Evolutionary conservation across 1,139 yeast genomes (phyloP).

Genomic region (Lodderomyces elongisporus): DNA sequence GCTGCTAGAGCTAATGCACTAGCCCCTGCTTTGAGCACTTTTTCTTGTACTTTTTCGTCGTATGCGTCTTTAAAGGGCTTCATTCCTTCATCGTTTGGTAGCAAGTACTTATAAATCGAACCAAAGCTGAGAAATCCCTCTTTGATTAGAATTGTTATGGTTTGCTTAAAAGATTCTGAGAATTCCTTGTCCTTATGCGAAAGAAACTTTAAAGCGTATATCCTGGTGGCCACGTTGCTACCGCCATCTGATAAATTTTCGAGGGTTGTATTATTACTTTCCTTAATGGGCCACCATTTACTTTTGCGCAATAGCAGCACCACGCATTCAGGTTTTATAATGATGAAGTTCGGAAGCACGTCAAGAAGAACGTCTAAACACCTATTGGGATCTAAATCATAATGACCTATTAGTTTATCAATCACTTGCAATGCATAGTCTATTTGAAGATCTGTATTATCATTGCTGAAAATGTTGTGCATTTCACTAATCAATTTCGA

Average conservation of each 20-base stretch:
- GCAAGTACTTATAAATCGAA: conserved; percentile 52
- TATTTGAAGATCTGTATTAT: conserved; percentile 39
- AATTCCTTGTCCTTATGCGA: conserved; percentile 27
- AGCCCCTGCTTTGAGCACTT: conserved; percentile 60
- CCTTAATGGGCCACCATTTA: conserved; percentile 60
- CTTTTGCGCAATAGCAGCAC: conserved; percentile 47
- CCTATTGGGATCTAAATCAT: conserved; percentile 69
- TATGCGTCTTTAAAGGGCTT: conserved; percentile 39
- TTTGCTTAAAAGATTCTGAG: conserved; percentile 44
- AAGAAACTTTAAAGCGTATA: conserved; percentile 54
- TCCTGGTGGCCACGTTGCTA: conserved; percentile 51
- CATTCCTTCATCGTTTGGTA: conserved; percentile 43
- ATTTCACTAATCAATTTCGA: conserved; percentile 58
- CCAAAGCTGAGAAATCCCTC: conserved; percentile 66
- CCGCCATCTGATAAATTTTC: conserved; percentile 57
- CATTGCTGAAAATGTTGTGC: conserved; percentile 36
- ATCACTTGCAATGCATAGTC: conserved; percentile 47
- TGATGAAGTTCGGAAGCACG: conserved; percentile 41
- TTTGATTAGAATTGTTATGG: conserved; percentile 55
- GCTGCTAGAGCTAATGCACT: conserved; percentile 87
- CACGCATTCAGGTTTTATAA: conserved; percentile 42
- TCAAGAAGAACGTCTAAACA: conserved; percentile 61
- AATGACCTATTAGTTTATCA: conserved; percentile 67
- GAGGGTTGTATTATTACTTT: conserved; percentile 26
- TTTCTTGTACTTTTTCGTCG: conserved; percentile 52